phyloP scores from a whole-genome alignment of 495 filamentous ascomycete species.

The Penicillium egyptiacum region DNA sequence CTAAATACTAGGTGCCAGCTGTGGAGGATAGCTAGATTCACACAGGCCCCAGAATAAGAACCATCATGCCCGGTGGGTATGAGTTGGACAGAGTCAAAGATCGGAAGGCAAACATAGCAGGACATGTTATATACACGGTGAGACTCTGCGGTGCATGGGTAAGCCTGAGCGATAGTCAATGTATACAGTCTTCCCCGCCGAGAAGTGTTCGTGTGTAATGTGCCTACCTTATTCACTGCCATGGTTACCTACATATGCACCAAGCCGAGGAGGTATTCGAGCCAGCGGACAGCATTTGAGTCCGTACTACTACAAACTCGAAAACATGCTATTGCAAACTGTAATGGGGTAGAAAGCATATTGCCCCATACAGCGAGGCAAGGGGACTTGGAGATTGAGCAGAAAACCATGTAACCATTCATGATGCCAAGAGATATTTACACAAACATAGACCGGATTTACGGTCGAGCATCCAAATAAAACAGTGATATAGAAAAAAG shows the following conservation, averaged over 20 bases:
- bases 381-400: slow-evolving; percentile 9
- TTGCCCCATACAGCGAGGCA: slow-evolving; percentile 4
- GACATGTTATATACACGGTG: slow-evolving; percentile 1
- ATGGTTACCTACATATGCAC: slow-evolving; percentile 2
- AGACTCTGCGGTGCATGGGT: background rate
- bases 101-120: background rate
- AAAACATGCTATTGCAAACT: background rate
- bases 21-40: background rate
- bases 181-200: background rate
- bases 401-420: slow-evolving; percentile 37
- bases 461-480: slow-evolving; percentile 26
- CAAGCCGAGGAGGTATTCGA: background rate
- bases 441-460: slow-evolving; percentile 35
- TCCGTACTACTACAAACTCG: background rate
- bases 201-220: background rate
- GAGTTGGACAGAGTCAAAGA: background rate
- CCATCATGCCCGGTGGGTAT: no score
- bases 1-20: background rate
- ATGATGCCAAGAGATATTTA: slow-evolving; percentile 51
- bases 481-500: slow-evolving; percentile 26
- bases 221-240: background rate
- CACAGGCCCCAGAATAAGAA: background rate
- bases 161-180: background rate
- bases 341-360: background rate
- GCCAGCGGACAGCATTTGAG: background rate